Percentiles rank a stretch among this genome's conserved stretches.
Conservation (phyloP, 352 stramenopile species). For the Phytophthora sp. region DNA sequence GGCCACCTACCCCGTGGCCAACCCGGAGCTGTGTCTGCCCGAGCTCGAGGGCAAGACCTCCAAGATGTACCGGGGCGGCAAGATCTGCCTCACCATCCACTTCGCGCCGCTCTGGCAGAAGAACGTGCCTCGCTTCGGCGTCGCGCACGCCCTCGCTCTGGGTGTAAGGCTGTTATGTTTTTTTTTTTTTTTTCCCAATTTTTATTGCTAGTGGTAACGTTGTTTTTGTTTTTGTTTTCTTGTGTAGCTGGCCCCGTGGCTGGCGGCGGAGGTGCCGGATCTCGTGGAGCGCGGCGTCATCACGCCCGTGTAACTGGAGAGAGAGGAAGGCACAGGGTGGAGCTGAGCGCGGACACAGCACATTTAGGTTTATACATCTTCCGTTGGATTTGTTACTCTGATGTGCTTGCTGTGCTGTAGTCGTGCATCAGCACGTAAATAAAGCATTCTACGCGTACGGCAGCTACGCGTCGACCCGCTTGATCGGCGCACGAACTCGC, state of each 20-base stretch:
- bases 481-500: background rate
- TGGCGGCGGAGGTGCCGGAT: constrained; percentile 86
- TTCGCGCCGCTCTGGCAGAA: constrained; percentile 91
- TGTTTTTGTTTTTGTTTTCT: constrained; percentile 10
- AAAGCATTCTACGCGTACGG: constrained; percentile 33
- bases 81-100: constrained; percentile 91
- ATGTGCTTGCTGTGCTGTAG: constrained; percentile 25
- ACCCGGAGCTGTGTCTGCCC: constrained; percentile 84
- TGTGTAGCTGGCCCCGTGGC: constrained; percentile 81
- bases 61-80: constrained; percentile 92
- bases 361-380: constrained; percentile 41
- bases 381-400: constrained; percentile 41
- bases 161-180: constrained; percentile 48
- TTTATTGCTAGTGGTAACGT: no score
- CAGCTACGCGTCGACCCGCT: constrained; percentile 8
- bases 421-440: constrained; percentile 37
- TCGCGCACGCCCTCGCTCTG: constrained; percentile 85
- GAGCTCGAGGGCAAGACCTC: constrained; percentile 90
- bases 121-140: constrained; percentile 87
- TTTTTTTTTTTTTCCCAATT: constrained; percentile 1
- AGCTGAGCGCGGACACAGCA: background rate
- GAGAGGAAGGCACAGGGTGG: background rate
- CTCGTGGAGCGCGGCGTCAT: constrained; percentile 83
- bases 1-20: constrained; percentile 82
- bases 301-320: constrained; percentile 55